Evolutionary conservation across 305 asterid species (phyloP).

Genomic region (Fraxinus dipetala): DNA sequence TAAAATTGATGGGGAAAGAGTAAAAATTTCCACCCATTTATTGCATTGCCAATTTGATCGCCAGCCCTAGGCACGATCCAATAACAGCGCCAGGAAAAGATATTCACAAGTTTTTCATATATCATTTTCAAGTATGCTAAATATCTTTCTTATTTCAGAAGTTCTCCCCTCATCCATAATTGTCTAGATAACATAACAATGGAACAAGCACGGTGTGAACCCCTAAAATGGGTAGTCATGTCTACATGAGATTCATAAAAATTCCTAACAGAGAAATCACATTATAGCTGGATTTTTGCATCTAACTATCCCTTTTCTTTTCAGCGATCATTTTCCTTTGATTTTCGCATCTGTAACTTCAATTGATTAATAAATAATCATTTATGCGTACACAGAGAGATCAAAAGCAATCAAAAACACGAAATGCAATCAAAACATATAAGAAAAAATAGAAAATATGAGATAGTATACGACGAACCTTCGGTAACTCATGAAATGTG

Average conservation of each 20-base stretch:
- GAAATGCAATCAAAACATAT: not conserved
- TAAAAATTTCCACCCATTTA: not conserved
- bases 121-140: not conserved
- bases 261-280: not conserved
- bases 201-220: not conserved
- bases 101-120: not conserved
- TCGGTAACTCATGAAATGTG: constrained; percentile 25
- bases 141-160: not conserved
- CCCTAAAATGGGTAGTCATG: not conserved
- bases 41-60: not conserved
- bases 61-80: not conserved
- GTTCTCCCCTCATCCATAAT: not conserved
- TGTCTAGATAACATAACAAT: not conserved
- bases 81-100: not conserved
- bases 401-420: not conserved
- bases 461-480: constrained; percentile 12
- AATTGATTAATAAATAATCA: not conserved
- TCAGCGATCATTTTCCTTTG: not conserved
- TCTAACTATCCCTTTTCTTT: not conserved
- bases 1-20: not conserved
- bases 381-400: not conserved
- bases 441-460: not conserved
- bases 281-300: not conserved
- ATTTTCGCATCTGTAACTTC: not conserved
- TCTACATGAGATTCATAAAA: not conserved